Evolutionary conservation across 371 early-diverging fungal genomes (phyloP).

Genomic region (Mortierella sp.): DNA sequence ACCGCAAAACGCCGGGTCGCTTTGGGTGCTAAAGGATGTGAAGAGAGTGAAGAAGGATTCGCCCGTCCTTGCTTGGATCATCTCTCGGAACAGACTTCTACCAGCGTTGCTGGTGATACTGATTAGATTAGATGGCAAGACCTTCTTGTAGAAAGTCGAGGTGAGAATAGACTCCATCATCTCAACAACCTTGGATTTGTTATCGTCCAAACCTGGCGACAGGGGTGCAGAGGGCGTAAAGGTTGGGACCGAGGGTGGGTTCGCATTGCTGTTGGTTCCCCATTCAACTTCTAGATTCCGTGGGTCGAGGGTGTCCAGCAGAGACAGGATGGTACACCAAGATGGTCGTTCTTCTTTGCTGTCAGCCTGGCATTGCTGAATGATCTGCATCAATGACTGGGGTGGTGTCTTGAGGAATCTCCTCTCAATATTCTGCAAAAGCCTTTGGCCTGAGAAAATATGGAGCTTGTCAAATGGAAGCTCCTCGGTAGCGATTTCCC

Average conservation of each 20-base stretch:
- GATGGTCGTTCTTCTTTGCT: conserved; percentile 21
- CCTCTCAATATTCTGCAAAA: neutral
- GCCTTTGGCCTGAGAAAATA: neutral
- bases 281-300: neutral
- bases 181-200: conserved; percentile 31
- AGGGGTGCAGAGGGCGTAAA: neutral
- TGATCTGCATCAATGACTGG: conserved; percentile 1
- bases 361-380: conserved; percentile 12
- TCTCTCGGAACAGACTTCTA: conserved; percentile 78
- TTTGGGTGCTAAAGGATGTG: conserved; percentile 91
- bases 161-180: conserved; percentile 53
- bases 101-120: conserved; percentile 83
- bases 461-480: conserved; percentile 13
- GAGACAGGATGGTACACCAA: conserved; percentile 17
- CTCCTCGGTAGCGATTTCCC: conserved; percentile 37
- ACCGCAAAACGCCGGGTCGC: conserved; percentile 87
- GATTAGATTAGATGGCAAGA: conserved; percentile 72
- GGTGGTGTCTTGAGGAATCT: conserved; percentile 14
- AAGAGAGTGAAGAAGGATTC: conserved; percentile 89
- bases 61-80: conserved; percentile 72
- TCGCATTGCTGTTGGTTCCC: neutral
- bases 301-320: conserved; percentile 6
- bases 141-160: conserved; percentile 80
- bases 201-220: neutral
- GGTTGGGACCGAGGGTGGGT: neutral